A percentile compares a stretch with the other conserved stretches of the same genome.
Evolutionary conservation across 164 flowering plant species (phyloP).

Genomic region (Liriodendron chinense): DNA sequence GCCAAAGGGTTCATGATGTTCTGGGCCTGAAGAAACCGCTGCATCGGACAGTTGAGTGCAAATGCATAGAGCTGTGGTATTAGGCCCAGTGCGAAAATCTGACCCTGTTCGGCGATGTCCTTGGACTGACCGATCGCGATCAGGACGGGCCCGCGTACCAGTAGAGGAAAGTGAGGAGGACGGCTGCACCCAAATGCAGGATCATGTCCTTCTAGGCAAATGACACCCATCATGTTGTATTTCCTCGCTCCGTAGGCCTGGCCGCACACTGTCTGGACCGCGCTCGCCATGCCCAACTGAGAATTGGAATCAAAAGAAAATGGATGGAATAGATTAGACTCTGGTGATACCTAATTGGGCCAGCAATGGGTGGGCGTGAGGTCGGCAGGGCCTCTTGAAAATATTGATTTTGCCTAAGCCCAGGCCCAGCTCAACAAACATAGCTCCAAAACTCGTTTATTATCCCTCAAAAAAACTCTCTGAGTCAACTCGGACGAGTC

Average conservation of each 20-base stretch:
- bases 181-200: constrained; percentile 58
- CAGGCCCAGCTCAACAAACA: no score
- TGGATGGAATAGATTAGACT: no score
- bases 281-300: constrained; percentile 89
- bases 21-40: constrained; percentile 78
- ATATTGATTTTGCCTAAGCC: no score
- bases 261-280: constrained; percentile 78
- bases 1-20: constrained; percentile 77
- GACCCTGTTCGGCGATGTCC: constrained; percentile 47
- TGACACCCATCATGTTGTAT: constrained; percentile 51
- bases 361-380: no score
- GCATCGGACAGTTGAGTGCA: constrained; percentile 67
- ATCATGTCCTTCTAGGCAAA: constrained; percentile 71
- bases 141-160: constrained; percentile 58
- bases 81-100: constrained; percentile 59
- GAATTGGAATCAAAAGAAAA: no score
- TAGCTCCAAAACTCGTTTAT: no score
- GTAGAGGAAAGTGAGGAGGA: constrained; percentile 57
- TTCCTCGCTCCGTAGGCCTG: constrained; percentile 75
- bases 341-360: no score
- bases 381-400: no score
- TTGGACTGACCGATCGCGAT: constrained; percentile 55
- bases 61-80: constrained; percentile 69
- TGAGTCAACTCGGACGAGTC: no score
- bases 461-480: no score